A percentile compares a stretch with the other conserved stretches of the same genome.
Conservation (phyloP, 2,329 filamentous ascomycete genomes). For the Diaporthe sp. region DNA sequence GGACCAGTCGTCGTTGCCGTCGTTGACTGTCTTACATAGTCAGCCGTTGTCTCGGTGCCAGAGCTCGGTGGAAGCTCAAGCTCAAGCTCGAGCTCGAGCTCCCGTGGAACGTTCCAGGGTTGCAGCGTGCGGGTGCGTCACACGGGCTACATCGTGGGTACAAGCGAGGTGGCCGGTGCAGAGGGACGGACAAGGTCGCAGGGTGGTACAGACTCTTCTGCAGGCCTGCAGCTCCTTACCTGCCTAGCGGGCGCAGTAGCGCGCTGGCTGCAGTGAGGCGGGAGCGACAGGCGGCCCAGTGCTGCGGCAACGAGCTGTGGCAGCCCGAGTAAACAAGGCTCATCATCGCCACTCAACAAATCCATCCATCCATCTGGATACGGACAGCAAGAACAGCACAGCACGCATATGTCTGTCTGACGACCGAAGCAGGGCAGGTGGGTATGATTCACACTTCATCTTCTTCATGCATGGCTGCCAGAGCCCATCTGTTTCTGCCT, state of each 20-base stretch:
- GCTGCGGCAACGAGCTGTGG: conserved; percentile 18
- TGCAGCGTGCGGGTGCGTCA: conserved; percentile 8
- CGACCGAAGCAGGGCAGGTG: background rate
- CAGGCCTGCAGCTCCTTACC: background rate
- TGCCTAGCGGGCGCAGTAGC: conserved; percentile 10
- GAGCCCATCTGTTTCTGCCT: conserved; percentile 3
- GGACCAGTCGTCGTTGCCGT: background rate
- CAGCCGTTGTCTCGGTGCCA: background rate
- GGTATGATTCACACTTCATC: conserved; percentile 13
- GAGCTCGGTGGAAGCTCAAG: conserved; percentile 4
- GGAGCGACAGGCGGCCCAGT: background rate
- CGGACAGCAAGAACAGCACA: conserved; percentile 5
- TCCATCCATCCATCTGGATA: background rate
- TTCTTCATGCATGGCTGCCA: conserved; percentile 25
- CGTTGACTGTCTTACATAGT: no score
- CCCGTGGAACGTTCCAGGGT: conserved; percentile 15
- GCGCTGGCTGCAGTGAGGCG: background rate
- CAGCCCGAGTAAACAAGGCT: conserved; percentile 14
- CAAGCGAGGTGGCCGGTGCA: background rate
- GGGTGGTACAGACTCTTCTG: background rate
- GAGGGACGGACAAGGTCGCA: background rate
- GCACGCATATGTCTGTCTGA: background rate
- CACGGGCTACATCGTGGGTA: conserved; percentile 8
- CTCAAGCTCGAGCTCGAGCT: conserved; percentile 24
- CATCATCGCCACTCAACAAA: conserved; percentile 12